phyloP scores from a whole-genome alignment of 1,139 yeast species.

The Debaryomycetaceae sp. region DNA sequence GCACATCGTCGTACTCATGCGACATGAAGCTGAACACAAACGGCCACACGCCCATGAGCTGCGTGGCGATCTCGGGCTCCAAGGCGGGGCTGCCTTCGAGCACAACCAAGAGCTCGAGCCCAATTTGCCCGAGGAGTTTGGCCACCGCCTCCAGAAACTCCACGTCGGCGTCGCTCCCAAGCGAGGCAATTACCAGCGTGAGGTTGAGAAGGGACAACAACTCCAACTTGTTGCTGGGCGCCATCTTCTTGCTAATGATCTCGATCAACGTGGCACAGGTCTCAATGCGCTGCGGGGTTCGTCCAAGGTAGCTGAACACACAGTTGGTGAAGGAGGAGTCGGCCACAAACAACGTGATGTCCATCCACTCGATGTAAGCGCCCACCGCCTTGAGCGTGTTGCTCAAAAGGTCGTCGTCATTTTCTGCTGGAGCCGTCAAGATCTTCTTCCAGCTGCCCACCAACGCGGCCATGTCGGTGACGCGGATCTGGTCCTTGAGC shows the following conservation, averaged over 20 bases:
- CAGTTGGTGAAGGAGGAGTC: conserved; percentile 53
- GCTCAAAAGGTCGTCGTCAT: conserved; percentile 46
- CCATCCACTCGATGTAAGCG: conserved; percentile 92
- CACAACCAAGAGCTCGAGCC: conserved; percentile 66
- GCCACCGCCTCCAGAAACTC: conserved; percentile 79
- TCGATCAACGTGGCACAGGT: conserved; percentile 77
- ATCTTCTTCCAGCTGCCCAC: conserved; percentile 67
- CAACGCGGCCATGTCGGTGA: conserved; percentile 65
- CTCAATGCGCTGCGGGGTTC: conserved; percentile 42
- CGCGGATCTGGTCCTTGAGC: conserved; percentile 79
- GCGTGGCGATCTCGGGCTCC: conserved; percentile 31
- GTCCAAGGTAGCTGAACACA: conserved; percentile 59
- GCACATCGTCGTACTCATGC: conserved; percentile 86
- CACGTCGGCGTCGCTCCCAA: conserved; percentile 39
- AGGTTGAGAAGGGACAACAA: conserved; percentile 67
- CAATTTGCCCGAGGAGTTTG: conserved; percentile 68
- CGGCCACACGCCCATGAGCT: conserved; percentile 56
- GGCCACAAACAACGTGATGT: conserved; percentile 71
- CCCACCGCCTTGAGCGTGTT: conserved; percentile 71
- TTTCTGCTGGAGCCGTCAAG: conserved; percentile 23
- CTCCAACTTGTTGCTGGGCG: conserved; percentile 78
- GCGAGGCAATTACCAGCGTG: conserved; percentile 46
- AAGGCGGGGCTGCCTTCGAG: conserved; percentile 50
- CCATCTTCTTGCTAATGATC: conserved; percentile 88
- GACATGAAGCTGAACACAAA: conserved; percentile 63